Base-by-base conservation (phyloP, 1,139 yeast genomes). In the Protomyces inundatus region DNA sequence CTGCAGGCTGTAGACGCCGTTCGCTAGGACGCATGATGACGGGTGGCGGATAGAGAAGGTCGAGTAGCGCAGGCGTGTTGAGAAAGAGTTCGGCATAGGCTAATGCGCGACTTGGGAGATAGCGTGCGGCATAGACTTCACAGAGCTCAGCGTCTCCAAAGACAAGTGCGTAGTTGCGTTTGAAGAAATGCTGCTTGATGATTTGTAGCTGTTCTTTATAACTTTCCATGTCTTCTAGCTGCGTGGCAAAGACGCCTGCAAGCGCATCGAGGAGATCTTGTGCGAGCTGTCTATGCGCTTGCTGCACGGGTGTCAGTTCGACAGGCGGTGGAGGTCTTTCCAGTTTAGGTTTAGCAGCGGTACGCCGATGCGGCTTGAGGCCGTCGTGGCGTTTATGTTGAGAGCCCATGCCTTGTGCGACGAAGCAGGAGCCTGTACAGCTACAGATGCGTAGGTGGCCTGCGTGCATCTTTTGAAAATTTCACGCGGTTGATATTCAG, bases 331-430 rank as follows among this genome's bases (percentile, higher is more conserved):
- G 50, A 33, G 51, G 51, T 30, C 42, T 39, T 7, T 58, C 62
- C n/a, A 50, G 37, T 14, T 58, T 58, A 4, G 62, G 62, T 23
- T 58, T 58, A 3, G 62, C 53, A 39, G 62, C 62, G 14, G 56
- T 58, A n/a, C 62, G 55, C 5, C 62, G 51, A 4, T 37, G 14
- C 10, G 62, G 55, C 36, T 58, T 58, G 42, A 58, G 45, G 36
- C 62, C 62, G 33, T 58, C 62, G 33, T 52, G 53, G 4, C 62
- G 33, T 50, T 58, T 58, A 42, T 58, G 62, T 42, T 58, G 62
- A 45, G 56, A 51, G 12, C 62, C 62, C 62, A 58, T 58, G 23
- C 23, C 23, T 23, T 23, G 23, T 23, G 23, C 23, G 23, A 23
- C 23, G 23, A 23, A 2, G 23, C 2, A 1, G 2, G 23, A 23